Base-by-base conservation (phyloP, 2,329 filamentous ascomycete genomes). In the Pseudocercospora ulei region DNA sequence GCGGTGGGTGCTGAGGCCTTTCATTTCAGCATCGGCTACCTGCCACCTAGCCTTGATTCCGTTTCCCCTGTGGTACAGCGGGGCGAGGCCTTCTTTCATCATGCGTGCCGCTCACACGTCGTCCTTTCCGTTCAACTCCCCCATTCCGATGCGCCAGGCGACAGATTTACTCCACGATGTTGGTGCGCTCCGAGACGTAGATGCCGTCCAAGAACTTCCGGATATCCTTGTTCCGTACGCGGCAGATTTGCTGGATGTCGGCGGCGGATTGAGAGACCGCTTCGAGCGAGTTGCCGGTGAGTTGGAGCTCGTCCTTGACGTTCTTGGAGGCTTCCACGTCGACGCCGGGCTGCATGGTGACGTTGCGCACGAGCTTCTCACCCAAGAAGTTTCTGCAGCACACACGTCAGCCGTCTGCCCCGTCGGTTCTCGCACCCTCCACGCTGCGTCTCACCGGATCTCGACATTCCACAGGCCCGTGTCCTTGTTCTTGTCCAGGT, bases 201-300 rank as follows among this genome's bases (percentile, higher is more conserved):
- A 98, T 77, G 80, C 90, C 90, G 74, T 98, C 92, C 77, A 98
- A 80, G 82, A 98, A 98, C 82, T 95, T 95, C 75, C 92, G 86
- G 76, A 98, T 98, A 94, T 98, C 90, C 86, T 98, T 98, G 84
- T 98, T 98, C 70, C 86, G 80, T 70, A 98, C 90, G 72, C 79
- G 79, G 86, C 90, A 98, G 72, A 90, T 87, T 73, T 98, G 90
- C 77, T 98, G 90, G 68, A 98, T 95, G 69, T 98, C 90, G 70
- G 90, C 90, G 56, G 90, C 90, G 65, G 80, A 86, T 75, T 98
- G 90, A 62, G 90, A 98, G 55, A 98, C 90, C 65, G 79, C 78
- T 77, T 98, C 92, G 60, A 98, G 23, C 50, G 82, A 92, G 83
- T 95, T 98, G 62, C 90, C 90, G 57, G 65, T 73, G 59, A 98